phyloP scores from a whole-genome alignment of 2,329 filamentous ascomycete species.

The Epichloe glyceriae region DNA sequence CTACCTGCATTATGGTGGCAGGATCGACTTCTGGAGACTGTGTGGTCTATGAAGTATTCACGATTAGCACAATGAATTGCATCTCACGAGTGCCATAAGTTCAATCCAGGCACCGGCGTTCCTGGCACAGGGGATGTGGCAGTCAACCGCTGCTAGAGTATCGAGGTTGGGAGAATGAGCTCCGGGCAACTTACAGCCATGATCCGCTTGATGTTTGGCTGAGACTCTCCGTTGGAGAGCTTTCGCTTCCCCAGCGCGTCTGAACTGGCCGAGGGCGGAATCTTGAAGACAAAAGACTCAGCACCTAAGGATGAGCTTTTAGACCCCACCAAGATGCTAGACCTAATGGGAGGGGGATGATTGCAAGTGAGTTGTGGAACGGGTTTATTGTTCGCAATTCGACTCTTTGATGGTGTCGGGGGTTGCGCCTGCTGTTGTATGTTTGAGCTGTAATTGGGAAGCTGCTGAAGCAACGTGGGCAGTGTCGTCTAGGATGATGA shows the following conservation, averaged over 20 bases:
- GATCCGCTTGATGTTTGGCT: constrained; percentile 43
- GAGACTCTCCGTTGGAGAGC: constrained; percentile 46
- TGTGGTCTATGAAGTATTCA: constrained; percentile 25
- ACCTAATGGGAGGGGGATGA: not conserved
- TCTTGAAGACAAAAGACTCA: constrained; percentile 21
- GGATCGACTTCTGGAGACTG: constrained; percentile 48
- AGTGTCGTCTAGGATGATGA: constrained; percentile 2
- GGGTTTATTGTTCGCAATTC: not conserved
- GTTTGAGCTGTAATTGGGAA: not conserved
- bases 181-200: constrained; percentile 42
- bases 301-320: constrained; percentile 24
- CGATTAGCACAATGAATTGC: constrained; percentile 5
- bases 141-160: not conserved
- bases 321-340: constrained; percentile 15
- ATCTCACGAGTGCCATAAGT: not conserved
- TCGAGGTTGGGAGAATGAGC: not conserved
- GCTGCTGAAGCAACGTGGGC: not conserved
- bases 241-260: constrained; percentile 56
- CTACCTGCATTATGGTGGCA: constrained; percentile 52
- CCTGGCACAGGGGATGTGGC: not conserved
- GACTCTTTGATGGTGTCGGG: not conserved
- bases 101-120: not conserved
- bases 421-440: not conserved
- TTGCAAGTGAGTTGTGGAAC: not conserved
- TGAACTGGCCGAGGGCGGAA: constrained; percentile 18